Evolutionary conservation across 768 basidiomycete species (phyloP).

Genomic region (Mycena sanguinolenta): DNA sequence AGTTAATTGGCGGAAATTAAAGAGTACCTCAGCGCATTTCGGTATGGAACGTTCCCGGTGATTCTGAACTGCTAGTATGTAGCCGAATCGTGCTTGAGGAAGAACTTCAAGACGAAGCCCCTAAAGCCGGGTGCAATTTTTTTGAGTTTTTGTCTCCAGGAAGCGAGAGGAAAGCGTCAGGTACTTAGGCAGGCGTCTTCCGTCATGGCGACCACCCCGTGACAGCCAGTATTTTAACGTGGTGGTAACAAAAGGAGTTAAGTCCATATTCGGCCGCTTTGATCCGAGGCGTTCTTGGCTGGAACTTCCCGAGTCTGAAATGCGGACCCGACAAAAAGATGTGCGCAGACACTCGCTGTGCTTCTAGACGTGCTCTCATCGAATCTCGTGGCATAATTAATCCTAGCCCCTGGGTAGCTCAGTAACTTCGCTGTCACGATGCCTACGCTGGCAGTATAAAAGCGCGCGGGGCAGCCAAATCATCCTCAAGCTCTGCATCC

Average conservation of each 20-base stretch:
- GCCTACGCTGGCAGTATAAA: too few relatives aligned
- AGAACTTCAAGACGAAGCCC: too few relatives aligned
- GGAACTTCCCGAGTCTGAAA: not conserved
- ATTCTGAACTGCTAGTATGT: not conserved
- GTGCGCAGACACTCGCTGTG: not conserved
- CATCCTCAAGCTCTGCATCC: not conserved
- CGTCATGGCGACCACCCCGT: too few relatives aligned
- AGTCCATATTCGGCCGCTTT: not conserved
- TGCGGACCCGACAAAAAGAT: not conserved
- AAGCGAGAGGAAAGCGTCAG: too few relatives aligned
- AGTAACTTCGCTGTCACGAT: not conserved
- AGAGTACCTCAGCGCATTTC: too few relatives aligned
- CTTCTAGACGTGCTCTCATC: not conserved
- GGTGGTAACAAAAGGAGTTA: too few relatives aligned
- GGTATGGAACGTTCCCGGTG: not conserved
- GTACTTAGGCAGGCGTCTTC: too few relatives aligned
- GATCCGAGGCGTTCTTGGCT: not conserved
- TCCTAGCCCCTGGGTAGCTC: not conserved
- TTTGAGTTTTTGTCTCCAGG: too few relatives aligned
- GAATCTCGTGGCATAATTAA: not conserved
- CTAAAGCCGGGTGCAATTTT: too few relatives aligned
- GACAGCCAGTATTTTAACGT: too few relatives aligned
- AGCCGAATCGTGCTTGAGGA: too few relatives aligned
- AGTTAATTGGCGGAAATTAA: constrained; percentile 26
- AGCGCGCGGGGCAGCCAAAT: not conserved